These are phyloP conservation scores for Neopestalotiopsis sp. DNA, from an alignment of 2,329 filamentous ascomycete species.

Conservation along the genomic window DNA sequence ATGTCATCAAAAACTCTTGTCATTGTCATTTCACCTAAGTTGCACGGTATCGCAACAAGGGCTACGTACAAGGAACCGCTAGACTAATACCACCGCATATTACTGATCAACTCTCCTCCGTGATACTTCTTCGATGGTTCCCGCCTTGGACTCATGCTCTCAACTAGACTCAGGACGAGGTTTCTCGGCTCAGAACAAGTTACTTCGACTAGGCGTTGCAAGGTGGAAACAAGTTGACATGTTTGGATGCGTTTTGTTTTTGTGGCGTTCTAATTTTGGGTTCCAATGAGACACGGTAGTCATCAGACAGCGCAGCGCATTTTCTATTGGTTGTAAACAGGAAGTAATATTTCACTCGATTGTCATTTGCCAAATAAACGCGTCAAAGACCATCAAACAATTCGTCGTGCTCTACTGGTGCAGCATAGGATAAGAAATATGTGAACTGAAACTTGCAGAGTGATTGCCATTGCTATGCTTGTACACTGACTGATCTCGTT, in stretches of 20 bases:
- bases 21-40: conserved; percentile 32
- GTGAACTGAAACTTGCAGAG: not conserved
- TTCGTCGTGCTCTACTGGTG: not conserved
- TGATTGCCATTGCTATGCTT: not conserved
- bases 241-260: not conserved
- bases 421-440: not conserved
- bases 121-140: conserved; percentile 22
- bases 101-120: conserved; percentile 29
- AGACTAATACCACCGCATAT: conserved; percentile 50
- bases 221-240: not conserved
- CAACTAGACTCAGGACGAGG: not conserved
- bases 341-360: not conserved
- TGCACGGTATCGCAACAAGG: conserved; percentile 29
- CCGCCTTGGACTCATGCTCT: not conserved
- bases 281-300: not conserved
- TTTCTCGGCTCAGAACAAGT: not conserved
- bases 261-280: not conserved
- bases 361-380: not conserved
- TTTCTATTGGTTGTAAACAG: not conserved
- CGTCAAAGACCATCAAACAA: not conserved
- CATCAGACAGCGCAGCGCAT: not conserved
- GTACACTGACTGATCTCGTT: too few species aligned
- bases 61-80: conserved; percentile 47
- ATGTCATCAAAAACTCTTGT: conserved; percentile 37
- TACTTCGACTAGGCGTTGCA: not conserved